phyloP scores from a whole-genome alignment of 176 grass and related monocot genomes.

The Avena eriantha region DNA sequence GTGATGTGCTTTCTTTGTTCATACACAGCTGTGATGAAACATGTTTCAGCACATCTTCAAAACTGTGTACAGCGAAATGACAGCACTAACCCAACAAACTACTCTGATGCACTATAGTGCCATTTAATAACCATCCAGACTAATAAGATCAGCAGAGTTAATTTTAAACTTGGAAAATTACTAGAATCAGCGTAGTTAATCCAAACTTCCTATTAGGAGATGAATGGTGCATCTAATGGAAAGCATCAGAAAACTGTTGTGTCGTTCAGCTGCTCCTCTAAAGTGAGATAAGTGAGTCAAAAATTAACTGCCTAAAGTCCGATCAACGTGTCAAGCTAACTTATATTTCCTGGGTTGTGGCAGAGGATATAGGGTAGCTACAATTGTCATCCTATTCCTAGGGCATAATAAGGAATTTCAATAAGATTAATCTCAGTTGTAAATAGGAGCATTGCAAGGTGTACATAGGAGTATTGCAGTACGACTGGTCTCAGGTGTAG shows the following conservation, averaged over 20 bases:
- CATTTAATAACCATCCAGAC: background rate
- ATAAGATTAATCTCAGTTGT: background rate
- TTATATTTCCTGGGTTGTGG: background rate
- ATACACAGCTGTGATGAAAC: background rate
- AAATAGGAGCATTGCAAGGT: background rate
- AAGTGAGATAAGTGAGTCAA: background rate
- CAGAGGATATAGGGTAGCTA: background rate
- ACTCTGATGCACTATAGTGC: background rate
- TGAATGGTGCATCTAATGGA: background rate
- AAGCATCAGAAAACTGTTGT: background rate
- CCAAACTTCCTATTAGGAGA: conserved; percentile 6
- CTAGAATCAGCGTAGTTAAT: background rate
- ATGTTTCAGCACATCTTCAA: background rate
- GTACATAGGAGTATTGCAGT: too few species aligned
- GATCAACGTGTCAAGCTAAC: background rate
- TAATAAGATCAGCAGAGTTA: background rate
- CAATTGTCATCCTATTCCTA: too few species aligned
- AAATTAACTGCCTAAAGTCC: background rate
- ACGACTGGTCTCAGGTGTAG: too few species aligned
- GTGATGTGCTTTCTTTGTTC: background rate
- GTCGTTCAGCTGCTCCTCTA: background rate
- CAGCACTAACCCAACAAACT: background rate
- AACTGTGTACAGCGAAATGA: background rate
- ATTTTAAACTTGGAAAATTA: background rate
- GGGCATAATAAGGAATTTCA: background rate